These are phyloP conservation scores for Malus orientalis DNA, from an alignment of 306 rosid genomes.

Conservation along the genomic window DNA sequence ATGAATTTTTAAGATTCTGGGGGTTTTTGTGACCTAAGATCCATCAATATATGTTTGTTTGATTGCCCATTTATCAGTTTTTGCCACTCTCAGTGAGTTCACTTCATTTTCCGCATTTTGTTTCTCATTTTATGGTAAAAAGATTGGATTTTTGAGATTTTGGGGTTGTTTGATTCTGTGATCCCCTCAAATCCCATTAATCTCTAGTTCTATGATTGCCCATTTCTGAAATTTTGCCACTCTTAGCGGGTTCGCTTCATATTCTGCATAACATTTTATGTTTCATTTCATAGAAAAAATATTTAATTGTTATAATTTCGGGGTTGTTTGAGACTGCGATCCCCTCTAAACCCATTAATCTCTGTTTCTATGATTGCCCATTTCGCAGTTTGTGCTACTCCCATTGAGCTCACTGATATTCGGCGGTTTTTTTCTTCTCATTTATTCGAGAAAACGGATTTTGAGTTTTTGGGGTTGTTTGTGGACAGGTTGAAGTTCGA, in stretches of 20 bases:
- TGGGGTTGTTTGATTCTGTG: background rate
- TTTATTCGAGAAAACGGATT: background rate
- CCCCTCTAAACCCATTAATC: background rate
- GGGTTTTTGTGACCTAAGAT: background rate
- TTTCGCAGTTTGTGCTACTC: background rate
- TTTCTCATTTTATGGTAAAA: background rate
- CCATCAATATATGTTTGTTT: background rate
- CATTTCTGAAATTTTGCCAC: background rate
- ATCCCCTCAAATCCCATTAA: background rate
- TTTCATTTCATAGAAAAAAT: too few relatives aligned
- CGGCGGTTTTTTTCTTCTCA: background rate
- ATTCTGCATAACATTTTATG: too few relatives aligned
- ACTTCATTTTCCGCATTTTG: background rate
- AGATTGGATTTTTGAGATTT: background rate
- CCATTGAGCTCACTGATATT: background rate
- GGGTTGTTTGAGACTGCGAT: background rate
- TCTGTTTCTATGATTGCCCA: background rate
- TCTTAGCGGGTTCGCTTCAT: too few relatives aligned
- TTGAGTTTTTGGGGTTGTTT: background rate
- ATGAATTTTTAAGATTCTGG: background rate
- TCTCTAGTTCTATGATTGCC: background rate
- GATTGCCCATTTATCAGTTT: background rate
- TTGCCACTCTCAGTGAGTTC: background rate
- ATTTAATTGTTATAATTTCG: too few relatives aligned
- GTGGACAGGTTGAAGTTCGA: slow-evolving; percentile 8